A percentile compares a stretch with the other conserved stretches of the same genome.
These are phyloP conservation scores for Simplicillium aogashimaense DNA, from an alignment of 2,329 filamentous ascomycete species.

Conservation along the genomic window DNA sequence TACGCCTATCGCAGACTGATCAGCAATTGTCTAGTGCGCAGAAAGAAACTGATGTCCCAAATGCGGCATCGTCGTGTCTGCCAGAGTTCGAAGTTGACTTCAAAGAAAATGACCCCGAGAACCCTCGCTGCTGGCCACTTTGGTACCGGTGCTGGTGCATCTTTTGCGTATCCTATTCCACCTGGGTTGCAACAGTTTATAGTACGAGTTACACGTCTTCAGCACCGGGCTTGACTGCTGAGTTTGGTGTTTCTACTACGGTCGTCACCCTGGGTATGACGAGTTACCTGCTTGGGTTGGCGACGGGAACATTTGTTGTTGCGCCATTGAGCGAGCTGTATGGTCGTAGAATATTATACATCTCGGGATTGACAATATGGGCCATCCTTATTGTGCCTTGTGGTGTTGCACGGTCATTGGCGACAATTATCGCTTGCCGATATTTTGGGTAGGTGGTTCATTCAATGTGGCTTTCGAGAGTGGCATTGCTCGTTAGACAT, in stretches of 20 bases:
- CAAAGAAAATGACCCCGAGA: slow-evolving; percentile 47
- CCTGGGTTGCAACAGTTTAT: slow-evolving; percentile 46
- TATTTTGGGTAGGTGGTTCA: slow-evolving; percentile 50
- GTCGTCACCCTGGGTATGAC: slow-evolving; percentile 61
- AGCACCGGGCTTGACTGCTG: slow-evolving; percentile 52
- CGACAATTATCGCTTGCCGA: slow-evolving; percentile 52
- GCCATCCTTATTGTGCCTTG: slow-evolving; percentile 57
- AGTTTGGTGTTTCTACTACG: slow-evolving; percentile 47
- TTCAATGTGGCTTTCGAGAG: too few relatives aligned
- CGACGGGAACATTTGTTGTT: slow-evolving; percentile 54
- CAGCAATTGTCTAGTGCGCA: too few relatives aligned
- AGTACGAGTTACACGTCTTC: slow-evolving; percentile 65
- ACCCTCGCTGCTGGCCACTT: slow-evolving; percentile 59
- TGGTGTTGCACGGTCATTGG: slow-evolving; percentile 54
- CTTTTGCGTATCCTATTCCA: slow-evolving; percentile 26
- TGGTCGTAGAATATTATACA: slow-evolving; percentile 53
- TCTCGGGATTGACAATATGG: slow-evolving; percentile 50
- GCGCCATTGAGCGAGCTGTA: slow-evolving; percentile 61
- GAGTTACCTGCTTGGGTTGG: slow-evolving; percentile 61
- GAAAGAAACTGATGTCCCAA: too few relatives aligned
- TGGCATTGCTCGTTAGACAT: too few relatives aligned
- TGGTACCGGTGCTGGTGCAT: slow-evolving; percentile 24
- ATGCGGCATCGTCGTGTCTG: too few relatives aligned
- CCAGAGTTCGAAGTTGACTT: slow-evolving; percentile 61
- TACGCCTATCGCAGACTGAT: too few relatives aligned